These are phyloP conservation scores for Trametes punicea DNA, from an alignment of 768 basidiomycete species.

Conservation along the genomic window DNA sequence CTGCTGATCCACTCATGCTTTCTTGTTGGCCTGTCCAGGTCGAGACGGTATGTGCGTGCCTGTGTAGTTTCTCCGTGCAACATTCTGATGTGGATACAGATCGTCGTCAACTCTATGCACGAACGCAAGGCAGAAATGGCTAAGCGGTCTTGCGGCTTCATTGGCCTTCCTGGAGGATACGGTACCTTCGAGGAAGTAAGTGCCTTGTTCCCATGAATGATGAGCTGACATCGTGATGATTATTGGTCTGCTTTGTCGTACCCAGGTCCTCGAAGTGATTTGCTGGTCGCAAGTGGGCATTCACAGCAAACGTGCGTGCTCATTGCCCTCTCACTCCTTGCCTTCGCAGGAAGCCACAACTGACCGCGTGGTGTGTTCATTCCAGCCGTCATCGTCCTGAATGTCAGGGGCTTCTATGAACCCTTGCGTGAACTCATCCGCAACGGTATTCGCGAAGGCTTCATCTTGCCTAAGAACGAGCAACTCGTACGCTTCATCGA, in stretches of 20 bases:
- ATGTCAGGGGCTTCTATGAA: constrained; percentile 80
- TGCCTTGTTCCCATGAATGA: background rate
- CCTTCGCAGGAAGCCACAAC: background rate
- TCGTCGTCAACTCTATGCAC: constrained; percentile 80
- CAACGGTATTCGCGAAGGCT: constrained; percentile 64
- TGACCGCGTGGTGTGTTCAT: background rate
- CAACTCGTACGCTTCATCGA: constrained; percentile 73
- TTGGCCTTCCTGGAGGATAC: constrained; percentile 90
- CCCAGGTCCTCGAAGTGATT: constrained; percentile 80
- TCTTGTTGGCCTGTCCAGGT: background rate
- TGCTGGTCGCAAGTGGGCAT: constrained; percentile 95
- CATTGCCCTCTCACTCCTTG: background rate
- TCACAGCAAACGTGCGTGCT: constrained; percentile 77
- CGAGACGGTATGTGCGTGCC: background rate
- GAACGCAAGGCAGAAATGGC: constrained; percentile 94
- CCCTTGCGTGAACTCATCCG: constrained; percentile 76
- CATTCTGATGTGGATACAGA: constrained; percentile 31
- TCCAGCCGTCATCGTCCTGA: constrained; percentile 80
- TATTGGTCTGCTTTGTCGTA: too few species aligned
- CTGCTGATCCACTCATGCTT: background rate
- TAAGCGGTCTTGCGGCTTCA: constrained; percentile 69
- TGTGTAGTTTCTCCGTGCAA: background rate
- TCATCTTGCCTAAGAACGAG: constrained; percentile 64
- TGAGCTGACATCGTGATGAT: background rate
- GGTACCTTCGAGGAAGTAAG: constrained; percentile 92